These are phyloP conservation scores for Xylaria sp. DNA, from an alignment of 2,329 filamentous ascomycete species.

Conservation along the genomic window DNA sequence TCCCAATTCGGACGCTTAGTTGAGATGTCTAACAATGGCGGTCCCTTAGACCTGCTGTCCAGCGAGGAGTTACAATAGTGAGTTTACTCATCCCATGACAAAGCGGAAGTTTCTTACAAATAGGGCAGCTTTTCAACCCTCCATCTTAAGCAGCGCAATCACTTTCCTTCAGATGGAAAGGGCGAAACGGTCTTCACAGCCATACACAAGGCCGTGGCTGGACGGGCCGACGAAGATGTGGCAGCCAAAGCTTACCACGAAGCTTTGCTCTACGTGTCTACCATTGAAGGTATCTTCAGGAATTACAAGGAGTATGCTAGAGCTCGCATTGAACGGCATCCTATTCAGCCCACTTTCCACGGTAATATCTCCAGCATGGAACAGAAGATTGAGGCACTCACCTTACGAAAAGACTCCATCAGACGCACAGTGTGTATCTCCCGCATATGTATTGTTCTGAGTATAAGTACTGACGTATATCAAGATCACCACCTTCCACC, in stretches of 20 bases:
- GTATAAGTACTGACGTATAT: conserved; percentile 1
- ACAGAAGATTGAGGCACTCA: conserved; percentile 14
- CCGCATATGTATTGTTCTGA: neutral
- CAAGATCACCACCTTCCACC: conserved; percentile 14
- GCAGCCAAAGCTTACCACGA: conserved; percentile 14
- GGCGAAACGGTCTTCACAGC: conserved; percentile 4
- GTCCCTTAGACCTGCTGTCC: conserved; percentile 17
- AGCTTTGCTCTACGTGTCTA: conserved; percentile 16
- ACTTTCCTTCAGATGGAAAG: neutral
- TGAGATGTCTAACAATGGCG: conserved; percentile 13
- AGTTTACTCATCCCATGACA: neutral
- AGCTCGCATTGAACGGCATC: neutral
- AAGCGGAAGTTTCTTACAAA: neutral
- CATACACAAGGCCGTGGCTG: neutral
- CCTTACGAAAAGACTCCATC: conserved; percentile 10
- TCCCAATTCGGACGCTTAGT: neutral
- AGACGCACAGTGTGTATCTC: conserved; percentile 12
- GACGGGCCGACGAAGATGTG: conserved; percentile 5
- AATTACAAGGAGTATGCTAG: conserved; percentile 21
- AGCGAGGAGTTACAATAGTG: conserved; percentile 24
- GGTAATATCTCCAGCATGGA: conserved; percentile 2
- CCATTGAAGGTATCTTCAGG: conserved; percentile 12
- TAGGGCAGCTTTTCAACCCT: conserved; percentile 7
- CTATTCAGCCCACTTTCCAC: neutral
- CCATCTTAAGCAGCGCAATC: neutral